Base-by-base conservation (phyloP, 2,329 filamentous ascomycete genomes). In the Claviceps spartinae region DNA sequence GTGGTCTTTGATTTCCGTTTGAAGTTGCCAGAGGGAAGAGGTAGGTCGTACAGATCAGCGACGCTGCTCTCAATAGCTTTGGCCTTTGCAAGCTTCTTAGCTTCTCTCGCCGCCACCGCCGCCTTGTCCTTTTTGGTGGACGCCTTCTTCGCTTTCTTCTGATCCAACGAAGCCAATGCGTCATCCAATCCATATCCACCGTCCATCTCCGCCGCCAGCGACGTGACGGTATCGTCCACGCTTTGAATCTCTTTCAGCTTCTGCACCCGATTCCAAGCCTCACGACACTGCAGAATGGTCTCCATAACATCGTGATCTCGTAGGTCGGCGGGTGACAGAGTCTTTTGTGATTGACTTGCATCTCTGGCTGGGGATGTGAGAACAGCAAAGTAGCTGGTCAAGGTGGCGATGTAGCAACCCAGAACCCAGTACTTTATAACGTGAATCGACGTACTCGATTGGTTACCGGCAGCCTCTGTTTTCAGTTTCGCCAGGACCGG, bases 311-410 rank as follows among this genome's bases (percentile, higher is more conserved):
- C 83, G 66, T 98, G 93, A 50, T 95, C 87, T 55, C 88, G 83
- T 43, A 98, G 71, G 59, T 95, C 83, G n/a, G 77, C 73, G 5
- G 91, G 86, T 51, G 86, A 77, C 57, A 94, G 69, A 0, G 87
- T 76, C 54, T 81, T 76, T 13, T 70, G 67, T 0, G 71, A 67
- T 7, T 74, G 75, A 38, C 73, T 69, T 1, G 72, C 70, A 54
- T 82, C 80, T 48, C 82, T 75, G 2, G 83, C 77, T 1, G 88
- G 83, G 0, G 88, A 95, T 11, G 88, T 88, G n/a, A 98, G 72
- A 38, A 97, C 78, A 40, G 90, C 87, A 66, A 98, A 95, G 67
- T 98, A 98, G 81, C 95, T 90, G 48, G 86, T 84, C 58, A 98
- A 74, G 1, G 88, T 78, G 44, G 86, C 88, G 24, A 97, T 74